Conservation (phyloP, 192 early-diverging fungal genomes). For the Coemansia guatemalensis region DNA sequence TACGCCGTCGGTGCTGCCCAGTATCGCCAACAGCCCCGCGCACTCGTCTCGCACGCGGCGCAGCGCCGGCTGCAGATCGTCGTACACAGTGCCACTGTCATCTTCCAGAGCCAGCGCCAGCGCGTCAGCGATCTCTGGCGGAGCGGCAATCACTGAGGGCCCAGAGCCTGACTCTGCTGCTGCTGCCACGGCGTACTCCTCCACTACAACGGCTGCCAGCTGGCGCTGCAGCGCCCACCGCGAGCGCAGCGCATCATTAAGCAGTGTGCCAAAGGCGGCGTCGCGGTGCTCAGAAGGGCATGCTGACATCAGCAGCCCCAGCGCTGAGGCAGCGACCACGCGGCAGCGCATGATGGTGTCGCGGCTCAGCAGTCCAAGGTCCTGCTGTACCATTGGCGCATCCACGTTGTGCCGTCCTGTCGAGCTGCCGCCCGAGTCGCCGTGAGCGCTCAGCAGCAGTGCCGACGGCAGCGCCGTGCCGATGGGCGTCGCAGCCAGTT, state of each 20-base stretch:
- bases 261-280: constrained; percentile 51
- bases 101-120: constrained; percentile 50
- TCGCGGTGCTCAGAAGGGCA: constrained; percentile 59
- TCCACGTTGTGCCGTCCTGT: constrained; percentile 75
- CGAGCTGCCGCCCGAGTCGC: background rate
- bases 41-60: constrained; percentile 67
- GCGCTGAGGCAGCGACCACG: constrained; percentile 68
- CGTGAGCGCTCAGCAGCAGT: constrained; percentile 31
- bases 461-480: constrained; percentile 70
- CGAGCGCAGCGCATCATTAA: constrained; percentile 65
- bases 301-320: constrained; percentile 70
- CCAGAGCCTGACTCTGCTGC: background rate
- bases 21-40: constrained; percentile 59
- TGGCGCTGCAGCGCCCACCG: constrained; percentile 77
- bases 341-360: constrained; percentile 82
- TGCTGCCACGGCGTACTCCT: constrained; percentile 73
- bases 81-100: constrained; percentile 61
- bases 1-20: background rate
- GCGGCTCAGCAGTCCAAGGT: constrained; percentile 75
- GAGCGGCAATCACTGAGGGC: background rate
- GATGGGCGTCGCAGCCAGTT: constrained; percentile 78
- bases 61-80: constrained; percentile 63
- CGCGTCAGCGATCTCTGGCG: background rate
- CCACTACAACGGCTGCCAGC: constrained; percentile 70
- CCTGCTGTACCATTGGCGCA: constrained; percentile 87